Conservation (phyloP, 495 filamentous ascomycete species). For the Penicillium paradoxum region DNA sequence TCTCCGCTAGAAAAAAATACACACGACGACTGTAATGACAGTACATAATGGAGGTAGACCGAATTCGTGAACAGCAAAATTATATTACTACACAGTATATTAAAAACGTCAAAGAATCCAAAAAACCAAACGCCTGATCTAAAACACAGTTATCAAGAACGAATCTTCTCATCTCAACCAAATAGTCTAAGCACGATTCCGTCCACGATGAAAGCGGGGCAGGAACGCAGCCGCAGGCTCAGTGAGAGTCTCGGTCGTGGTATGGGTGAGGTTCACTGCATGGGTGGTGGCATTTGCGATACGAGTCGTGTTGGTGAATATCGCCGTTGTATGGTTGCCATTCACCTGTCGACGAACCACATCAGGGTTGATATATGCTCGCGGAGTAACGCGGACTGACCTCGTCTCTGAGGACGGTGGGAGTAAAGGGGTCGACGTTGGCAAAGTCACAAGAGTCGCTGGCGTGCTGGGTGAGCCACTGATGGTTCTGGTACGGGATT, state of each 20-base stretch:
- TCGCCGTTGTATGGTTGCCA: slow-evolving; percentile 10
- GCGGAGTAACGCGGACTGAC: not conserved
- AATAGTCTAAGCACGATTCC: not conserved
- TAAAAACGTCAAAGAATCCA: not conserved
- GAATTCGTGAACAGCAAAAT: not conserved
- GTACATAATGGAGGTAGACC: not conserved
- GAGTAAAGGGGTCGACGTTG: not conserved
- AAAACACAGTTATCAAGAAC: not conserved
- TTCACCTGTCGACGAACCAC: slow-evolving; percentile 10
- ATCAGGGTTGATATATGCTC: slow-evolving; percentile 9
- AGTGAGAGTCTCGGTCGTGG: not conserved
- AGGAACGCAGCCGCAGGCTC: not conserved
- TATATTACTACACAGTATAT: not conserved
- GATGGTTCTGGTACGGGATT: not conserved
- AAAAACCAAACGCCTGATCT: not conserved
- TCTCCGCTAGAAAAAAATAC: too few species aligned
- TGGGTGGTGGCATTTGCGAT: slow-evolving; percentile 11
- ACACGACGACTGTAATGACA: too few species aligned
- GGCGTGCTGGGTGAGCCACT: not conserved
- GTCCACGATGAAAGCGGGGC: slow-evolving; percentile 3
- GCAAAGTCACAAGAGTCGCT: slow-evolving; percentile 4
- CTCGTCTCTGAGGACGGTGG: not conserved
- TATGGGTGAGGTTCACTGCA: not conserved
- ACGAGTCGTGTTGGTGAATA: slow-evolving; percentile 18
- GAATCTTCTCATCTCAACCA: not conserved